Evolutionary conservation across 495 filamentous ascomycete genomes (phyloP), one percentile per base, ranked within the genome.

Genomic region (Emericellopsis terricola): DNA sequence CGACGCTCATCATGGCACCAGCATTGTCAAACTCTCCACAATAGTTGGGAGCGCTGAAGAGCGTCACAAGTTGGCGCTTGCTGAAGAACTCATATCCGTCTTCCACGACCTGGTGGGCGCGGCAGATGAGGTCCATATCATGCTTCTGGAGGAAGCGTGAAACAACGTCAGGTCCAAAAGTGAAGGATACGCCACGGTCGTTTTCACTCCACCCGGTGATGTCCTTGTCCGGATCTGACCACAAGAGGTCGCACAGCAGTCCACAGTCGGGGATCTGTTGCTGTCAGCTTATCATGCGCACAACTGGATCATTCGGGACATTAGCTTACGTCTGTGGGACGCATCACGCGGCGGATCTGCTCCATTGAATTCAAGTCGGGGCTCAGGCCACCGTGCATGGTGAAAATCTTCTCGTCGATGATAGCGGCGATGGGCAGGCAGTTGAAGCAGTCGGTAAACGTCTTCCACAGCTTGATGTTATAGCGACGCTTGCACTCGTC

Each of bases 391-490:
- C 89, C 89, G 58, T 97, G 89, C 89, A 97, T 97, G 41, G 89
- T 97, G 71, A 97, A 96, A 48, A 97, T 97, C 78, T 97, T 97
- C 69, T 97, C 89, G 52, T 97, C 89, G 48, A 97, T 97, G 57
- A 97, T 97, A 37, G 89, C 89, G n/a, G 89, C 89, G 57, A 97
- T 97, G 19, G 89, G 89, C 50, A 97, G 57, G 65, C 89, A 97
- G 68, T 97, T 97, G 72, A 97, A 97, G 72, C 89, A 97, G 50
- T 97, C 89, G 24, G 89, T 97, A 53, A 97, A 97, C 5, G 89
- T 97, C 69, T 97, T 97, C 89, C 89, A 97, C 42, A 97, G 75
- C 72, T 97, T 97, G 65, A 97, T 97, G 65, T 97, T 97, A 62
- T 97, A 97, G 40, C 89, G 69, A 42, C 89, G 76, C 68, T 97